phyloP scores from a whole-genome alignment of 179 eudicot genomes.

The Camellia oleifera region DNA sequence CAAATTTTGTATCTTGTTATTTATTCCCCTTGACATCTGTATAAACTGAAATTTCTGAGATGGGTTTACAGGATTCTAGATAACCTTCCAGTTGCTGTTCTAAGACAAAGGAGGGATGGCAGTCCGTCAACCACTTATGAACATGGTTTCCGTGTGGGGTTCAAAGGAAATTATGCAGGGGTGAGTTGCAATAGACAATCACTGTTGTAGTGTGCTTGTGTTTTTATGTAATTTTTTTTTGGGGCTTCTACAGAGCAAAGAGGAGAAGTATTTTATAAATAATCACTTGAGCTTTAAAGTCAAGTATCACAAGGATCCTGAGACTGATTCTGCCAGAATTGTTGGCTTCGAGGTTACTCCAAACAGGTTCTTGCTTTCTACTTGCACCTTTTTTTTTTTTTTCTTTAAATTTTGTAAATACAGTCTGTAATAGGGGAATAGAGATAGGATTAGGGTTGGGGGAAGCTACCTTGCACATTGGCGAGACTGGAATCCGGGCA shows the following conservation, averaged over 20 bases:
- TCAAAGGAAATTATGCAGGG: slow-evolving; percentile 91
- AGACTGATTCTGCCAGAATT: slow-evolving; percentile 55
- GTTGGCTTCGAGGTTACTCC: slow-evolving; percentile 62
- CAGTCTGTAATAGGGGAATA: no score
- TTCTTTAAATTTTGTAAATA: neutral
- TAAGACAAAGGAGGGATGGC: slow-evolving; percentile 77
- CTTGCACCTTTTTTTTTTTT: neutral
- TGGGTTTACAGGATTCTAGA: slow-evolving; percentile 69
- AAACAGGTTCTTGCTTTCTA: slow-evolving; percentile 37
- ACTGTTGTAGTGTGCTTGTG: neutral
- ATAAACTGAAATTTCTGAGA: slow-evolving; percentile 14
- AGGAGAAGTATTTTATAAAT: slow-evolving; percentile 52
- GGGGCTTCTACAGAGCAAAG: slow-evolving; percentile 42
- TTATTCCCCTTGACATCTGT: neutral
- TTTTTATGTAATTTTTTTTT: slow-evolving; percentile 6
- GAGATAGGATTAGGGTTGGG: no score
- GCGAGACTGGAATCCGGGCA: no score
- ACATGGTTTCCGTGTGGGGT: slow-evolving; percentile 91
- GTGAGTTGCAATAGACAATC: slow-evolving; percentile 34
- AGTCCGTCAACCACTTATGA: slow-evolving; percentile 68
- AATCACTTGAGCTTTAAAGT: slow-evolving; percentile 56
- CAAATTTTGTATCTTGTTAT: neutral
- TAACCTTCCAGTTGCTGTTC: slow-evolving; percentile 94
- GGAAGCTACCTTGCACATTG: no score
- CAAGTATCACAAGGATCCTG: slow-evolving; percentile 52